Evolutionary conservation across 2,329 filamentous ascomycete genomes (phyloP), one percentile per base, ranked within the genome.

Genomic region (Monilinia fructigena): DNA sequence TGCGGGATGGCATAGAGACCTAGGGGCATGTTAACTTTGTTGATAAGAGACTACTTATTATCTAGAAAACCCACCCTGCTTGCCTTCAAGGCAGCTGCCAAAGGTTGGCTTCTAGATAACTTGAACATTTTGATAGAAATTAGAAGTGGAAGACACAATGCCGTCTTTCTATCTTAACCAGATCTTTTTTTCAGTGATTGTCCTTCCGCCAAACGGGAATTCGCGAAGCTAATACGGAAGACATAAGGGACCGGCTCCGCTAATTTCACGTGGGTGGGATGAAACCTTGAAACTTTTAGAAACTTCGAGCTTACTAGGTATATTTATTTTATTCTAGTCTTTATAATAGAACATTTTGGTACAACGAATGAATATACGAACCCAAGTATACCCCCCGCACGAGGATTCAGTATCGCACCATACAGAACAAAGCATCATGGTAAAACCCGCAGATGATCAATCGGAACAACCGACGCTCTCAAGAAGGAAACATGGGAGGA

Each of bases 11-110:
- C 72, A 82, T 80, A 62, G 81, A 78, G 73, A 79, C 73, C 76
- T 81, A 74, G 66, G 75, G 76, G 75, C 38, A 31, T 64, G 54
- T 78, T 70, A 71, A 69, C 68, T 45, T 61, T 74, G 65, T 73
- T 75, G 65, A 62, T 59, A 55, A 67, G 68, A 72, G 68, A 31
- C 28, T 53, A 26, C 54, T 64, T 40, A 45, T n/a, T 48, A 23
- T 35, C 63, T 65, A 71, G 71, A 71, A 60, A 61, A 80, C 84
- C 79, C 81, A 93, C 92, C 84, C 88, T 89, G 80, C 87, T 86
- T 78, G 89, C 87, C 80, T 88, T 89, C 79, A 96, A 80, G 80
- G 90, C 90, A 81, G 90, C 88, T 79, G 90, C 87, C 82, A 94
- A 82, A 79, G 90, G 89, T 80, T 90, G 86, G 82, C 86, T 90